These are phyloP conservation scores for Russula earlei DNA, from an alignment of 768 basidiomycete genomes.

Conservation along the genomic window DNA sequence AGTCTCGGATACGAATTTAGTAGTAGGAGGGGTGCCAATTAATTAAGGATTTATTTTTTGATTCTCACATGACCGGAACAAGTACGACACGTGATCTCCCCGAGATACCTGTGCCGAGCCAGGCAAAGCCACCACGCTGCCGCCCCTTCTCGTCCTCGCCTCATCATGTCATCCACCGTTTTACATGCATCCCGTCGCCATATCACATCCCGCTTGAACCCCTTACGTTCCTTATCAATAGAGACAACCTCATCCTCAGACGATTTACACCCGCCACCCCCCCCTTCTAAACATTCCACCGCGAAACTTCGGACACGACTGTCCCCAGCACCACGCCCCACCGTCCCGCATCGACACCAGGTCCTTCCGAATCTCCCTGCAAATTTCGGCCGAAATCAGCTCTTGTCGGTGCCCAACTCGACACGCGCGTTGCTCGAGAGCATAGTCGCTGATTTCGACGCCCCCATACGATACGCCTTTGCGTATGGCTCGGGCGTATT, in stretches of 20 bases:
- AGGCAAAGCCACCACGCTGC: not conserved
- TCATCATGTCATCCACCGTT: slow-evolving; percentile 14
- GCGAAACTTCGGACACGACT: slow-evolving; percentile 30
- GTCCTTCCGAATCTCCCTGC: slow-evolving; percentile 51
- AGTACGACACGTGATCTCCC: not conserved
- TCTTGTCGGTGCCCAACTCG: slow-evolving; percentile 68
- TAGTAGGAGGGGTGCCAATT: not conserved
- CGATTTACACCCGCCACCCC: slow-evolving; percentile 20
- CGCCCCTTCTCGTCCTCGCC: not conserved
- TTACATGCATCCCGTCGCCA: slow-evolving; percentile 5
- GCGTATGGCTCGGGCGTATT: slow-evolving; percentile 97
- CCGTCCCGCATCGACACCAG: slow-evolving; percentile 22
- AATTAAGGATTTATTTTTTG: no score
- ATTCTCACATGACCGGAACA: no score
- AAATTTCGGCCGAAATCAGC: slow-evolving; percentile 72
- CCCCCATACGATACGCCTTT: slow-evolving; percentile 93
- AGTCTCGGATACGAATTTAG: not conserved
- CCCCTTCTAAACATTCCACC: slow-evolving; percentile 24
- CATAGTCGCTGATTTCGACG: slow-evolving; percentile 73
- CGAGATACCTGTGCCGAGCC: no score
- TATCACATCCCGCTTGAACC: not conserved
- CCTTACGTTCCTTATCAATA: slow-evolving; percentile 16
- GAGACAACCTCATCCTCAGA: slow-evolving; percentile 10
- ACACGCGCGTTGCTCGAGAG: slow-evolving; percentile 72
- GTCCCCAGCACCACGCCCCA: slow-evolving; percentile 36